Evolutionary conservation across 31 red algal genomes (phyloP).

Genomic region (Bonnemaisonia californica): DNA sequence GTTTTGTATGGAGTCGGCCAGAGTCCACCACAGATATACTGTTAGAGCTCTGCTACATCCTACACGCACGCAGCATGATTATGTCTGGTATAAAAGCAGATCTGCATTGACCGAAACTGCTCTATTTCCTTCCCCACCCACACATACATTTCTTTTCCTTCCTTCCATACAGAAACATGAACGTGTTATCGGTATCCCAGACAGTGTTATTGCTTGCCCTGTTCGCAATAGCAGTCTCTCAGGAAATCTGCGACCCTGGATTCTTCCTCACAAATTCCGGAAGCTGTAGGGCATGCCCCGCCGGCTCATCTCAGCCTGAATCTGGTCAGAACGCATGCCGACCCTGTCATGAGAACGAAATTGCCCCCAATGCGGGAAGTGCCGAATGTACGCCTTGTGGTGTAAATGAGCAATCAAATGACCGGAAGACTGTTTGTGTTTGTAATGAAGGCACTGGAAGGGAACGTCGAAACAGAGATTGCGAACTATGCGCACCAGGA

Average conservation of each 20-base stretch:
- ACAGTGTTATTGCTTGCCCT: too few relatives aligned
- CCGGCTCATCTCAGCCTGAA: neutral
- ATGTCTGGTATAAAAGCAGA: too few relatives aligned
- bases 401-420: neutral
- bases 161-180: too few relatives aligned
- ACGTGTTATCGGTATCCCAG: too few relatives aligned
- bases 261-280: neutral
- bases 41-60: too few relatives aligned
- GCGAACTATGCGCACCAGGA: neutral
- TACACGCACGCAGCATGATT: too few relatives aligned
- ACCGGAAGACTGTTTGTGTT: neutral
- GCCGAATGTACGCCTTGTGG: neutral
- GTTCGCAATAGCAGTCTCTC: neutral
- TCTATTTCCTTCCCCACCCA: too few relatives aligned
- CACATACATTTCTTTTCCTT: too few relatives aligned
- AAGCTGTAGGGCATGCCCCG: neutral
- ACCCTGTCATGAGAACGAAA: conserved; percentile 5
- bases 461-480: neutral
- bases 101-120: too few relatives aligned
- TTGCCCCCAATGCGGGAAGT: neutral
- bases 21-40: too few relatives aligned
- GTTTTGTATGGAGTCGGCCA: too few relatives aligned
- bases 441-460: neutral
- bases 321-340: neutral
- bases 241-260: neutral